A percentile compares a stretch with the other conserved stretches of the same genome.
phyloP scores from a whole-genome alignment of 768 basidiomycete species.

The Aureoboletus auriporus region DNA sequence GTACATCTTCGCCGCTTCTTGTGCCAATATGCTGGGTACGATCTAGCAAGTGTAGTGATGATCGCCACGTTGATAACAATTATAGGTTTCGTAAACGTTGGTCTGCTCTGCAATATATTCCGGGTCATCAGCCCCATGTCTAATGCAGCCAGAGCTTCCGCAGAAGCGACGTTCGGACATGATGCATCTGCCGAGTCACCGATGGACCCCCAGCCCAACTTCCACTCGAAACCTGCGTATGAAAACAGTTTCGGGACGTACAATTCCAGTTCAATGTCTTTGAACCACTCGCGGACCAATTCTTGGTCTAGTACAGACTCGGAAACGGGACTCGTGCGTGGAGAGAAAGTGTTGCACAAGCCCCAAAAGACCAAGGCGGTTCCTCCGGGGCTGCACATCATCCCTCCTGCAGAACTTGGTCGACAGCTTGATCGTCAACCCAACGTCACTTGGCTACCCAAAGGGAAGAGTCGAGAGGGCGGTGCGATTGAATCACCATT shows the following conservation, averaged over 20 bases:
- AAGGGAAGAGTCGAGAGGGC: not conserved
- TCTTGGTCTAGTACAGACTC: slow-evolving; percentile 20
- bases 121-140: slow-evolving; percentile 52
- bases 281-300: slow-evolving; percentile 8
- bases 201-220: not conserved
- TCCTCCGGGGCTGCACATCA: not conserved
- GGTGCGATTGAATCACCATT: not conserved
- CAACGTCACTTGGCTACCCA: slow-evolving; percentile 1
- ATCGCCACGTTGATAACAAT: slow-evolving; percentile 1
- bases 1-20: slow-evolving; percentile 47
- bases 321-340: slow-evolving; percentile 6
- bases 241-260: not conserved
- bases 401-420: slow-evolving; percentile 6
- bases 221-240: not conserved
- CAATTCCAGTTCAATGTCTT: not conserved
- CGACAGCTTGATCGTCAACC: slow-evolving; percentile 9
- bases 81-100: slow-evolving; percentile 60
- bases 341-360: slow-evolving; percentile 8
- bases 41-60: not conserved
- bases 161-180: slow-evolving; percentile 22
- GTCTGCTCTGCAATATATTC: slow-evolving; percentile 67
- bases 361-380: slow-evolving; percentile 1
- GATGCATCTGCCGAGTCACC: slow-evolving; percentile 21
- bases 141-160: not conserved
- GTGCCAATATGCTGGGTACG: slow-evolving; percentile 54